Conservation (phyloP, 225 moss, liverwort and hornwort genomes). For the Asterella californica region DNA sequence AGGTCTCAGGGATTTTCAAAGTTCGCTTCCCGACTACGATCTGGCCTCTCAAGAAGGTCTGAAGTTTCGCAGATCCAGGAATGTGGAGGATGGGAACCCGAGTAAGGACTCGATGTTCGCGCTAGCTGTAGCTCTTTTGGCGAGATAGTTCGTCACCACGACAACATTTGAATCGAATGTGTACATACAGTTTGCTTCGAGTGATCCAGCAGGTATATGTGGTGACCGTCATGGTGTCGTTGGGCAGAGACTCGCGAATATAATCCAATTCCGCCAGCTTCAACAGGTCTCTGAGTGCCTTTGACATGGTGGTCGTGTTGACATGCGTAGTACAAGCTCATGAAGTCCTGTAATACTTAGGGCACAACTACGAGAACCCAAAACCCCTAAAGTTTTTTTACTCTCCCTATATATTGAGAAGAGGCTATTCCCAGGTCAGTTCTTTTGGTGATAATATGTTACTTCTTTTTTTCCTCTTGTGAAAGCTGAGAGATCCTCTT, state of each 20-base stretch:
- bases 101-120: slow-evolving; percentile 8
- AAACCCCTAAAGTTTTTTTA: too few species aligned
- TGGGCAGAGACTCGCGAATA: slow-evolving; percentile 38
- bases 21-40: slow-evolving; percentile 36
- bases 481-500: too few species aligned
- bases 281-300: slow-evolving; percentile 37
- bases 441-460: too few species aligned
- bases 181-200: slow-evolving; percentile 45
- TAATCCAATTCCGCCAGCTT: slow-evolving; percentile 36
- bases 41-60: slow-evolving; percentile 23
- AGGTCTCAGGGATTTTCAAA: slow-evolving; percentile 25
- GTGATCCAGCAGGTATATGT: slow-evolving; percentile 38
- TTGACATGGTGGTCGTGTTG: too few species aligned
- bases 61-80: slow-evolving; percentile 8
- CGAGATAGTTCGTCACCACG: slow-evolving; percentile 44
- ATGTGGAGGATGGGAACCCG: slow-evolving; percentile 39
- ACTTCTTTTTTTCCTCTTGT: too few species aligned
- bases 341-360: too few species aligned
- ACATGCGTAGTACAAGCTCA: too few species aligned
- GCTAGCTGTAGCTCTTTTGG: slow-evolving; percentile 27
- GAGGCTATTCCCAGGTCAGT: too few species aligned
- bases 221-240: slow-evolving; percentile 33
- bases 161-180: slow-evolving; percentile 56
- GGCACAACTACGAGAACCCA: too few species aligned
- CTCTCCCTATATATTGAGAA: too few species aligned